A percentile compares a stretch with the other conserved stretches of the same genome.
Evolutionary conservation across 129 eudicot species (phyloP).

Genomic region (Escallonia herrerae): DNA sequence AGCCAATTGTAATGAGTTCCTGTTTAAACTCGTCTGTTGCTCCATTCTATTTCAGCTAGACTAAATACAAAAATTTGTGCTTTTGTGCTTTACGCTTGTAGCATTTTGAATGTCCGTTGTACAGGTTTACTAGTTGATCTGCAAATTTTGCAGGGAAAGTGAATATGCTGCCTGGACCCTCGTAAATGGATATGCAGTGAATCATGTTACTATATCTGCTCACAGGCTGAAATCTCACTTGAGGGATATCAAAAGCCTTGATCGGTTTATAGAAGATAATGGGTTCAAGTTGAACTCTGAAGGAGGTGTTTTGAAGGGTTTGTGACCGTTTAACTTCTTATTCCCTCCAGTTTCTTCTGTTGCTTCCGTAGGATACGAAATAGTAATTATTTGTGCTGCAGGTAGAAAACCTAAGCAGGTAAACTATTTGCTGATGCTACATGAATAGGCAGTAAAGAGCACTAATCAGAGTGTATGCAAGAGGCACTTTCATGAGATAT

Average conservation of each 20-base stretch:
- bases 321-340: conserved; percentile 10
- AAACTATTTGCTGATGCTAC: no score
- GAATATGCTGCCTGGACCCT: conserved; percentile 99
- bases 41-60: neutral
- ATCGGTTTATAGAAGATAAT: conserved; percentile 63
- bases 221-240: conserved; percentile 65
- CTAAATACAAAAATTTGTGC: neutral
- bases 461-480: no score
- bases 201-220: conserved; percentile 85
- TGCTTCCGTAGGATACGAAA: no score
- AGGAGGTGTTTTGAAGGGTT: conserved; percentile 89
- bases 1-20: neutral
- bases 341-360: neutral
- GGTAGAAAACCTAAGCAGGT: no score
- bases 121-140: neutral
- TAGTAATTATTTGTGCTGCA: no score
- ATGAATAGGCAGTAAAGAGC: no score
- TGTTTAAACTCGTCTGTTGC: neutral
- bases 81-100: neutral
- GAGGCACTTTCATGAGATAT: no score
- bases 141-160: conserved; percentile 55
- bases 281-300: conserved; percentile 90
- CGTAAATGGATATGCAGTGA: conserved; percentile 79
- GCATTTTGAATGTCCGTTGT: neutral
- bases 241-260: conserved; percentile 50